Evolutionary conservation across 1,284 basidiomycete species (phyloP).

Genomic region (Acaromyces ingoldii): DNA sequence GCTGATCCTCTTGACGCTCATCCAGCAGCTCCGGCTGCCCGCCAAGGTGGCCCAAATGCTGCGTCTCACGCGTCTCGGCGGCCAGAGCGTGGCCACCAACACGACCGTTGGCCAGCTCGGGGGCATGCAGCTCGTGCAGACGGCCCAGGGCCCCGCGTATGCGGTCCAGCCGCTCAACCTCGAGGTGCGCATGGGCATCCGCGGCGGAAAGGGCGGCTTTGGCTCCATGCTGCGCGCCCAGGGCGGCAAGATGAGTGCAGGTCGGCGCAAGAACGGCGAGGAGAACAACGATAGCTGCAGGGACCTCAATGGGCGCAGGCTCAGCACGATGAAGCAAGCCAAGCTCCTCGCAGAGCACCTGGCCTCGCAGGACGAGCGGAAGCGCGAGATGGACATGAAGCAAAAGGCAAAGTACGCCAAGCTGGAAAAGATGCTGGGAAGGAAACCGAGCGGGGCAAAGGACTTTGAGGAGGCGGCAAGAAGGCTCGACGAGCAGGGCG

Average conservation of each 20-base stretch:
- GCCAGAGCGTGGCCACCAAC: neutral
- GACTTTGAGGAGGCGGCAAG: slow-evolving; percentile 50
- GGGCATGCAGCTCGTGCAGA: neutral
- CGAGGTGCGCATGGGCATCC: slow-evolving; percentile 44
- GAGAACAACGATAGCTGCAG: slow-evolving; percentile 87
- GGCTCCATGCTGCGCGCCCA: slow-evolving; percentile 92
- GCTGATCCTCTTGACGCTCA: neutral
- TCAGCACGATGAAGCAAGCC: slow-evolving; percentile 93
- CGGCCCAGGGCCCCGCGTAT: neutral
- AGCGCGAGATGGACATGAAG: slow-evolving; percentile 61
- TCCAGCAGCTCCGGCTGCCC: neutral
- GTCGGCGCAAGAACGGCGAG: slow-evolving; percentile 54
- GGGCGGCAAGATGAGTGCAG: slow-evolving; percentile 89
- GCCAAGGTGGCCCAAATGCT: neutral
- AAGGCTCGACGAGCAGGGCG: slow-evolving; percentile 40
- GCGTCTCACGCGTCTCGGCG: neutral
- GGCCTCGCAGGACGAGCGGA: slow-evolving; percentile 74
- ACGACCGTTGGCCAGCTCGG: neutral
- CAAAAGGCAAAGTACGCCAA: slow-evolving; percentile 76
- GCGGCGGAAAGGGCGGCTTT: slow-evolving; percentile 95
- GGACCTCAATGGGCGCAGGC: slow-evolving; percentile 79
- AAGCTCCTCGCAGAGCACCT: slow-evolving; percentile 89
- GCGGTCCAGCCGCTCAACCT: slow-evolving; percentile 13
- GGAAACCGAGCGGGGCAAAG: slow-evolving; percentile 30
- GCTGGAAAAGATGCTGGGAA: slow-evolving; percentile 59